Evolutionary conservation across 495 filamentous ascomycete species (phyloP).

Genomic region (Aspergillus baeticus): DNA sequence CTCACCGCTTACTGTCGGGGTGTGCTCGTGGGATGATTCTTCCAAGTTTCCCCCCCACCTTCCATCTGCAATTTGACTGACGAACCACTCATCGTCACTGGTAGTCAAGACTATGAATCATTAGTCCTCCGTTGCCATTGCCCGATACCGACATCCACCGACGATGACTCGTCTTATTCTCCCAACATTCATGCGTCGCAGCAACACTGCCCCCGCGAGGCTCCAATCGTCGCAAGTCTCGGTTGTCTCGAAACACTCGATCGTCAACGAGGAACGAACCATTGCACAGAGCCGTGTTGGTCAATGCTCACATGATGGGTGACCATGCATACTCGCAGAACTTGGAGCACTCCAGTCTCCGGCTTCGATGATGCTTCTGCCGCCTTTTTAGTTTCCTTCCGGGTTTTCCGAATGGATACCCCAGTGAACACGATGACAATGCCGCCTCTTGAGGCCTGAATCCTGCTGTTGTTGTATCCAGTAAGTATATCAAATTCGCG

Average conservation of each 20-base stretch:
- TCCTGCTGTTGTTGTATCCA: background rate
- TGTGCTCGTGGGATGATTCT: background rate
- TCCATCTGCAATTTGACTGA: slow-evolving; percentile 3
- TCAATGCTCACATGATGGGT: slow-evolving; percentile 23
- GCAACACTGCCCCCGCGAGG: slow-evolving; percentile 3
- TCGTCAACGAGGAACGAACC: slow-evolving; percentile 8
- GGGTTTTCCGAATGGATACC: slow-evolving; percentile 42
- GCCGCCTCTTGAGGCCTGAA: slow-evolving; percentile 11
- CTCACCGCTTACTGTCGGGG: slow-evolving; percentile 23
- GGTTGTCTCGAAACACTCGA: slow-evolving; percentile 5
- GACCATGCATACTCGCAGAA: slow-evolving; percentile 11
- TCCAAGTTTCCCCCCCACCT: slow-evolving; percentile 3
- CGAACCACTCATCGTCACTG: background rate
- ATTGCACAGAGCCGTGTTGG: slow-evolving; percentile 9
- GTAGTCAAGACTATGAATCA: background rate
- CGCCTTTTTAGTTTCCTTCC: slow-evolving; percentile 21
- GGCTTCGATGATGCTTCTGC: slow-evolving; percentile 19
- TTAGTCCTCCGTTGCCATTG: background rate
- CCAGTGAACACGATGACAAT: slow-evolving; percentile 31
- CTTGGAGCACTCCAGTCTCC: slow-evolving; percentile 20
- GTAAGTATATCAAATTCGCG: too few species aligned
- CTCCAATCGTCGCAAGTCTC: slow-evolving; percentile 5
- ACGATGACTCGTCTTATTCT: slow-evolving; percentile 8
- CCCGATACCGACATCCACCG: background rate
- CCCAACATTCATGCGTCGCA: slow-evolving; percentile 14